Conservation (phyloP, 345 rosid genomes). For the Hibiscus tridactylites region DNA sequence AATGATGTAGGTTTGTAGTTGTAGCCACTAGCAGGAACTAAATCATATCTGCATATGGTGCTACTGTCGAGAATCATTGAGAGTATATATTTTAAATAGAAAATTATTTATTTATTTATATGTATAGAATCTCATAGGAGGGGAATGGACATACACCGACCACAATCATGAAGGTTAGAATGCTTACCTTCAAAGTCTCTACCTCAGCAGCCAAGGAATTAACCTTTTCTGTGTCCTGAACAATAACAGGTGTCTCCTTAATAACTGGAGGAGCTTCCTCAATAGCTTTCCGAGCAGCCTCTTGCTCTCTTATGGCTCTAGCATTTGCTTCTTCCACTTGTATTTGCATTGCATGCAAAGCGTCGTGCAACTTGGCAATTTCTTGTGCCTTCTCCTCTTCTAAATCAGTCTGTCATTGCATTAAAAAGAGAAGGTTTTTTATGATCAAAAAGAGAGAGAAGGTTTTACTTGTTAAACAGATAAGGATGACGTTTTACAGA, state of each 20-base stretch:
- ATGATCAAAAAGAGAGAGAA: neutral
- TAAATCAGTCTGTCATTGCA: slow-evolving; percentile 57
- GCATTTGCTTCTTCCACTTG: slow-evolving; percentile 90
- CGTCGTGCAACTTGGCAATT: slow-evolving; percentile 74
- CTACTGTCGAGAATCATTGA: neutral
- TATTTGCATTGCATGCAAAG: slow-evolving; percentile 61
- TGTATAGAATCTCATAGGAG: neutral
- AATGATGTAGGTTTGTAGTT: neutral
- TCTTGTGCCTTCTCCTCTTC: slow-evolving; percentile 97
- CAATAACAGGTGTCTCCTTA: slow-evolving; percentile 90
- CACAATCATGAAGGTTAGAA: slow-evolving; percentile 4
- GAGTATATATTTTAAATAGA: neutral
- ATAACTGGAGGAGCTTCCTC: slow-evolving; percentile 97
- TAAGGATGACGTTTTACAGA: too few species aligned
- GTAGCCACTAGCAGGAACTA: neutral
- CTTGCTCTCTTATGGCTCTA: slow-evolving; percentile 65
- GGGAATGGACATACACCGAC: neutral
- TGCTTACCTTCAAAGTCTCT: slow-evolving; percentile 73
- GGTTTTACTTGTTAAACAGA: neutral
- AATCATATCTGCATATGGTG: neutral
- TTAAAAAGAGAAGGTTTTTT: neutral
- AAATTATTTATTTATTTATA: neutral
- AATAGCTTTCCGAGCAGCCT: slow-evolving; percentile 86
- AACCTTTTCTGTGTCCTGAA: slow-evolving; percentile 86
- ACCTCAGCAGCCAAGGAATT: slow-evolving; percentile 58